Conservation (phyloP, 1,284 basidiomycete genomes). For the Cryptococcus sp. region DNA sequence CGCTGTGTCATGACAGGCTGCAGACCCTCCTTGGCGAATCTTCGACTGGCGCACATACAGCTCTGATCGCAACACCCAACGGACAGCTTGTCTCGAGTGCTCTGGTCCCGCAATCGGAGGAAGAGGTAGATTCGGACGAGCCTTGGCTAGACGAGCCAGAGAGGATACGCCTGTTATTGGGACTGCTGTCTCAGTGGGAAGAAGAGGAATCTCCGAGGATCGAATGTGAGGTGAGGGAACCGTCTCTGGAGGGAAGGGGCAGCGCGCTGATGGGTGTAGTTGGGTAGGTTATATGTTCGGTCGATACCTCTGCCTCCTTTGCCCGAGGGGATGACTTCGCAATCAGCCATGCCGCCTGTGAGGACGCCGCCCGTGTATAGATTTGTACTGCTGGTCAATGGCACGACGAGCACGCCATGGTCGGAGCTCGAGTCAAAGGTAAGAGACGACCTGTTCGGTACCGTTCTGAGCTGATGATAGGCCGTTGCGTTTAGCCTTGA, state of each 20-base stretch:
- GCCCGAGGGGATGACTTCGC: slow-evolving; percentile 6
- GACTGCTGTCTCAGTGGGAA: slow-evolving; percentile 34
- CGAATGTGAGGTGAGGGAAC: slow-evolving; percentile 37
- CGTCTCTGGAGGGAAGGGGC: neutral
- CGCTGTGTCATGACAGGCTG: neutral
- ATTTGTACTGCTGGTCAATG: slow-evolving; percentile 31
- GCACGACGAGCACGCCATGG: slow-evolving; percentile 24
- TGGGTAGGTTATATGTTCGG: slow-evolving; percentile 21
- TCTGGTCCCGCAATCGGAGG: slow-evolving; percentile 10
- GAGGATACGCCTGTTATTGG: slow-evolving; percentile 29
- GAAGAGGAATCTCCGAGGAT: slow-evolving; percentile 31
- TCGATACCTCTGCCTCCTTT: slow-evolving; percentile 17
- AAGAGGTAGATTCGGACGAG: slow-evolving; percentile 14
- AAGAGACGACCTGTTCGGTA: neutral
- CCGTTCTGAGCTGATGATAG: neutral
- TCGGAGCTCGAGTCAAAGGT: slow-evolving; percentile 20
- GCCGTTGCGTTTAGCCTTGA: neutral
- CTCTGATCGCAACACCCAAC: slow-evolving; percentile 20
- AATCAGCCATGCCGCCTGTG: slow-evolving; percentile 12
- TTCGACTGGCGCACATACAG: slow-evolving; percentile 19
- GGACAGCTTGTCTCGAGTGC: slow-evolving; percentile 13
- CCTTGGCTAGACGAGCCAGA: slow-evolving; percentile 36
- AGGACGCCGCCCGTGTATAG: slow-evolving; percentile 6
- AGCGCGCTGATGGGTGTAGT: slow-evolving; percentile 10
- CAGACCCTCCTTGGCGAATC: neutral